Base-by-base conservation (phyloP, 106 monocot genomes). In the Dendrobium nobile region DNA sequence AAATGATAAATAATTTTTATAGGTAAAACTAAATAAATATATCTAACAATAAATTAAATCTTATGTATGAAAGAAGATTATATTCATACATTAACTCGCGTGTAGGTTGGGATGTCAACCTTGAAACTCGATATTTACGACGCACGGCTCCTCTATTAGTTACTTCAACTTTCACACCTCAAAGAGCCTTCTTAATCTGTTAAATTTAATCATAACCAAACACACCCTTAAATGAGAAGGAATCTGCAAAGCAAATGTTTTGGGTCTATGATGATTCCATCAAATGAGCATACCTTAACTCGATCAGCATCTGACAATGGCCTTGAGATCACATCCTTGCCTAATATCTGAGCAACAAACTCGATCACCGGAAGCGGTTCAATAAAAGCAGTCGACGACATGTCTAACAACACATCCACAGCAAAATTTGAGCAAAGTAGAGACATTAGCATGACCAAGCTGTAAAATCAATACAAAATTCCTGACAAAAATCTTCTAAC, bases 301-400 rank as follows among this genome's bases (percentile, higher is more conserved):
- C 95, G 84, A 79, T 96, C 91, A 74, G 95, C 89, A 85, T 96
- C 95, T 4, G 93, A 91, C 61, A 96, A 77, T 61, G 93, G 91
- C 86, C 91, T 89, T 67, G 88, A 89, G 19, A 91, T 56, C 27
- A 86, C 87, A 77, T 93, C 95, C 79, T 87, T 93, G 33, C 91
- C 88, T 47, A 96, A 70, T 61, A 93, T 82, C 81, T 96, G 95
- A 41, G 93, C 89, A 8, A 86, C 93, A 81, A 91, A 96, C 79
- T 96, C 95, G 15, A 96, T 88, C 64, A 96, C 95, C 16, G 93
- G 93, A 2, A 96, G 91, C n/a, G 95, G 95, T 19, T 96, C 95
- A 22, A 96, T 96, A 82, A 96, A 96, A 33, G 95, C 95, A 54
- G 93, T 89, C 24, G 91, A 93, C 0, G 95, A 96, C 91, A 96